Evolutionary conservation across 106 monocot species (phyloP).

Genomic region (Apostasia shenzhenica): DNA sequence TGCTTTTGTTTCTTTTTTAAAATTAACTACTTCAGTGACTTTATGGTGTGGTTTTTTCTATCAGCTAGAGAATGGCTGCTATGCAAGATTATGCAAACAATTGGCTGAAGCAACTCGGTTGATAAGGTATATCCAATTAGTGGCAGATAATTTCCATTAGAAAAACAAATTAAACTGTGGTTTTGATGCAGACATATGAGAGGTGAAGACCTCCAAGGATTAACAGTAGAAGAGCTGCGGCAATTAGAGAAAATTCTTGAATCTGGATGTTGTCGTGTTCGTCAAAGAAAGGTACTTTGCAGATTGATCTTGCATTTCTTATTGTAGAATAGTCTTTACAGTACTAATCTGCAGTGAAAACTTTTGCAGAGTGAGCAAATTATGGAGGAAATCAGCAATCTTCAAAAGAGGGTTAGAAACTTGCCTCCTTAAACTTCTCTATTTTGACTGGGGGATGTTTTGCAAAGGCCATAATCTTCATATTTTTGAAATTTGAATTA

Average conservation of each 20-base stretch:
- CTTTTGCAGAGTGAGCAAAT: constrained; percentile 29
- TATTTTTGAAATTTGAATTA: no score
- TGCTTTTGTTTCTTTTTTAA: no score
- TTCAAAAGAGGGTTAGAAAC: constrained; percentile 37
- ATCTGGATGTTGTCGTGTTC: constrained; percentile 33
- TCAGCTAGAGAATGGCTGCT: constrained; percentile 36
- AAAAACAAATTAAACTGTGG: neutral
- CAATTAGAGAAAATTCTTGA: constrained; percentile 57
- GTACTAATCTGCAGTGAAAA: no score
- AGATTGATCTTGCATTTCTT: neutral
- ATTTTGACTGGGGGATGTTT: no score
- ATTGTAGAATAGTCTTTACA: neutral
- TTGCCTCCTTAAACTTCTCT: neutral
- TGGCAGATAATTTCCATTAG: neutral
- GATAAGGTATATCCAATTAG: constrained; percentile 29
- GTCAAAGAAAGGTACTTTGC: constrained; percentile 40
- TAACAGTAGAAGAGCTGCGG: constrained; percentile 48
- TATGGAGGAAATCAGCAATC: constrained; percentile 42
- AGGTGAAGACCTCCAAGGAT: constrained; percentile 61
- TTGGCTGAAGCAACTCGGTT: constrained; percentile 32
- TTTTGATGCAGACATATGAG: constrained; percentile 45
- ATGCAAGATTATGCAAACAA: constrained; percentile 36
- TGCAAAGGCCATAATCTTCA: no score
- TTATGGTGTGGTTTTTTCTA: neutral
- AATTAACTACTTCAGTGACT: no score